Conservation (phyloP, 2,329 filamentous ascomycete species). For the Alternaria triticimaculans region DNA sequence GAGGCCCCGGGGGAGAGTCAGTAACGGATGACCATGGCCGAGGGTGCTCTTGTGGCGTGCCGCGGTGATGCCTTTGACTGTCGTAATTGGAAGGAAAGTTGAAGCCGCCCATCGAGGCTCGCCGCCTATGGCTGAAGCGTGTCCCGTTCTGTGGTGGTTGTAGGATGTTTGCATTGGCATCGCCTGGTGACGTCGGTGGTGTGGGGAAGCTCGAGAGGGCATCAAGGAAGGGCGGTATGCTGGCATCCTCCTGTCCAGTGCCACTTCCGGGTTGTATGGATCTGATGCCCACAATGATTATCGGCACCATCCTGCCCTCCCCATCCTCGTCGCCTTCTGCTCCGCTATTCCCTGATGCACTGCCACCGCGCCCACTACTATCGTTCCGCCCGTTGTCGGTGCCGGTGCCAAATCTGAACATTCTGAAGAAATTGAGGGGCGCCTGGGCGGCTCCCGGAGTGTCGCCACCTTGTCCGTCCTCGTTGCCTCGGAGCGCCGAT, state of each 20-base stretch:
- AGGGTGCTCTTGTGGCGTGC: conserved; percentile 47
- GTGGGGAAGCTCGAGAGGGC: conserved; percentile 57
- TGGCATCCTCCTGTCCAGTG: conserved; percentile 51
- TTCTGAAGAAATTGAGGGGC: conserved; percentile 71
- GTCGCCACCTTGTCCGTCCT: conserved; percentile 49
- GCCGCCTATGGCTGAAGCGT: conserved; percentile 60
- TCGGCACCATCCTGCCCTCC: conserved; percentile 67
- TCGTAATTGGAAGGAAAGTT: conserved; percentile 60
- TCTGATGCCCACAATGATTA: conserved; percentile 73
- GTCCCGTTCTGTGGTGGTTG: conserved; percentile 62
- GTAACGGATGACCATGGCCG: conserved; percentile 55
- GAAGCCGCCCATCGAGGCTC: conserved; percentile 62
- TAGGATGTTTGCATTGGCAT: conserved; percentile 58
- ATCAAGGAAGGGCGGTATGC: conserved; percentile 58
- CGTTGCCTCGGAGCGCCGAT: conserved; percentile 59
- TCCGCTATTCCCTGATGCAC: conserved; percentile 23
- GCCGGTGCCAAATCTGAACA: conserved; percentile 70
- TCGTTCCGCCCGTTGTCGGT: conserved; percentile 27
- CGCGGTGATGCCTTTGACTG: conserved; percentile 60
- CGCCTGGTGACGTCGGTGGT: conserved; percentile 55
- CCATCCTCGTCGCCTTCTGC: conserved; percentile 48
- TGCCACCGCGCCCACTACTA: conserved; percentile 33
- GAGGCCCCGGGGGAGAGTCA: conserved; percentile 64
- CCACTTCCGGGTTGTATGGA: conserved; percentile 65
- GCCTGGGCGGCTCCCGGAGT: conserved; percentile 52